Base-by-base conservation (phyloP, 2,329 filamentous ascomycete species). In the Botrytis hyacinthi region DNA sequence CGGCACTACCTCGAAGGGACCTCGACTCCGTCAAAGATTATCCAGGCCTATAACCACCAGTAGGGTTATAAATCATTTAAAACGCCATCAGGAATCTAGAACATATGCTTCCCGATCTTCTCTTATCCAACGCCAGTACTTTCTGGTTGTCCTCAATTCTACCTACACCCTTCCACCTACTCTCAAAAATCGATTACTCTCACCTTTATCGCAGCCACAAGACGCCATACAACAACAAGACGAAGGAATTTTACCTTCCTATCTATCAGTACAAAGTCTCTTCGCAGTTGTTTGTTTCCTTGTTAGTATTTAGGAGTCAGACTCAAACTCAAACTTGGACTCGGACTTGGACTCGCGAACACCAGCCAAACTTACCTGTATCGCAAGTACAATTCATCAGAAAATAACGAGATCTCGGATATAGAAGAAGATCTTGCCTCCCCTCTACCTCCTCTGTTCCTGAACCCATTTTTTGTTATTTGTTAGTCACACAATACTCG, bases 81-180 rank as follows among this genome's bases (percentile, higher is more conserved):
- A 68, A 68, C 22, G n/a, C 26, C 9, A 35, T 48, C 57, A 18
- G 68, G 5, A 72, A 18, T 59, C 37, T 48, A 68, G 51, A 60
- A 60, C 63, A 40, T 44, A 69, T 69, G 71, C 71, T 66, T 57
- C 42, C 42, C 48, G 51, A 68, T 57, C 66, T 57, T 66, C 46
- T 40, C 35, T 37, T 22, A 57, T 51, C 35, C 29, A 16, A 48
- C 37, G 44, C 65, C 65, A 73, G 71, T 62, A 54, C 71, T 42
- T 44, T 70, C 57, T 73, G 71, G 71, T 70, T 70, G 32, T 65
- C 48, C 29, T 46, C 51, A 32, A n/a, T 26, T 63, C n/a, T 54
- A 48, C 29, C 46, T 46, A n/a, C n/a, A n/a, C 40, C 37, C 57
- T 70, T 62, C 14, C 37, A 60, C 54, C 18, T 4, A 37, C 54